Evolutionary conservation across 176 grass and related monocot genomes (phyloP).

Genomic region (Carex cristatella): DNA sequence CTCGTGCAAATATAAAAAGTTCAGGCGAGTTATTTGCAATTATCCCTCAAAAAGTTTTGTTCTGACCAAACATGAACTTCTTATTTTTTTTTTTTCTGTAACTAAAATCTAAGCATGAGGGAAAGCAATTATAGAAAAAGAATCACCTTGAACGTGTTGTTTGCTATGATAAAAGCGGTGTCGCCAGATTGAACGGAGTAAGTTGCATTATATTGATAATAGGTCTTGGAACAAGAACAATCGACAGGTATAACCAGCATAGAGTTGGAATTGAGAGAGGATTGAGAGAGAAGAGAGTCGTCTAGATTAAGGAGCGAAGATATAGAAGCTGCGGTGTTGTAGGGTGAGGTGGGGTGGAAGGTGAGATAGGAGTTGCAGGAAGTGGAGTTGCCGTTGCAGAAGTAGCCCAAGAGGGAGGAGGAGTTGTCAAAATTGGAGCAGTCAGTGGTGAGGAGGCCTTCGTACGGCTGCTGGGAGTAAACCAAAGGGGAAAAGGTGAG

Average conservation of each 20-base stretch:
- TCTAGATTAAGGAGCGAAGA: conserved; percentile 37
- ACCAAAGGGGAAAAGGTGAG: not conserved
- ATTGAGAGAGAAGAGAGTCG: conserved; percentile 21
- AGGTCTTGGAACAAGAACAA: conserved; percentile 42
- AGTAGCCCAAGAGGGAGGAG: conserved; percentile 55
- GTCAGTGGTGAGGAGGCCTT: conserved; percentile 25
- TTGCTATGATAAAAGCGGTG: conserved; percentile 34
- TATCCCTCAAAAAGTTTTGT: not conserved
- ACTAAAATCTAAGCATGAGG: not conserved
- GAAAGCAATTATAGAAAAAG: not conserved
- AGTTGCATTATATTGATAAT: conserved; percentile 53
- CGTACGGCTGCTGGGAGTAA: conserved; percentile 45
- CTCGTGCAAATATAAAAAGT: not conserved
- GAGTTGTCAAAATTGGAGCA: conserved; percentile 33
- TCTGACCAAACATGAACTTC: not conserved
- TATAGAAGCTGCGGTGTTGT: conserved; percentile 25
- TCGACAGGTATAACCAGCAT: conserved; percentile 36
- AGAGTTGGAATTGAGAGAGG: not conserved
- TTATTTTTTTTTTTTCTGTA: not conserved
- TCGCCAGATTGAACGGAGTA: conserved; percentile 26
- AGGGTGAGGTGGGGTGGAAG: conserved; percentile 31
- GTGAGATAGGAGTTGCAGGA: conserved; percentile 63
- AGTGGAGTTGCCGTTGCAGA: conserved; percentile 24
- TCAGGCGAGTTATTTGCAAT: not conserved
- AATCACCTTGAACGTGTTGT: conserved; percentile 37